These are phyloP conservation scores for Colletotrichum sp. DNA, from an alignment of 2,329 filamentous ascomycete genomes.

Conservation along the genomic window DNA sequence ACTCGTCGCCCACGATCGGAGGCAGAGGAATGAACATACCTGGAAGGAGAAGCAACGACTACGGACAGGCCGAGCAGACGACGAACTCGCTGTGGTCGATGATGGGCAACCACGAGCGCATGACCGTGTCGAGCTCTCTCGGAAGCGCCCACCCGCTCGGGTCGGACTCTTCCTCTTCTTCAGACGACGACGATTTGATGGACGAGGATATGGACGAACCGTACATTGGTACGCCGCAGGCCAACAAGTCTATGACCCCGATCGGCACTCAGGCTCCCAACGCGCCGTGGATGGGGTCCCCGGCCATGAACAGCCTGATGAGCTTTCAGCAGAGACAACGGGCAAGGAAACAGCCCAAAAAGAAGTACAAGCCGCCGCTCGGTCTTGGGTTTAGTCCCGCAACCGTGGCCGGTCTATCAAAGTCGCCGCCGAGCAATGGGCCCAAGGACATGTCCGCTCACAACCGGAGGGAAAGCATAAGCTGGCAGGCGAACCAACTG, in stretches of 20 bases:
- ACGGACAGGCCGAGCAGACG: slow-evolving; percentile 63
- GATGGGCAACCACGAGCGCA: slow-evolving; percentile 72
- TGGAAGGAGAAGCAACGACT: slow-evolving; percentile 53
- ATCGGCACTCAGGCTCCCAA: slow-evolving; percentile 52
- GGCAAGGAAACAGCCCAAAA: slow-evolving; percentile 70
- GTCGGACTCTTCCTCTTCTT: slow-evolving; percentile 79
- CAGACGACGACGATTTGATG: slow-evolving; percentile 72
- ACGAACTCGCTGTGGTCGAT: slow-evolving; percentile 76
- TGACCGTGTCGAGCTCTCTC: slow-evolving; percentile 76
- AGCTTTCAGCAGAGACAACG: slow-evolving; percentile 83
- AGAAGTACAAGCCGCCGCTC: slow-evolving; percentile 52
- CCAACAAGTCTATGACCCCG: slow-evolving; percentile 61
- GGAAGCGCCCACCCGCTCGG: slow-evolving; percentile 75
- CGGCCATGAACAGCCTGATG: slow-evolving; percentile 77
- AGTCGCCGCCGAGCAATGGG: slow-evolving; percentile 71
- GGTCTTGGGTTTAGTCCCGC: slow-evolving; percentile 56
- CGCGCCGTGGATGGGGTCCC: slow-evolving; percentile 71
- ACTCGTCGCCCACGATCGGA: slow-evolving; percentile 86
- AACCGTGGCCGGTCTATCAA: slow-evolving; percentile 56
- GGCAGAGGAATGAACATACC: slow-evolving; percentile 70
- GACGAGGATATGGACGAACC: slow-evolving; percentile 81
- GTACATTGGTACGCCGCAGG: slow-evolving; percentile 84
- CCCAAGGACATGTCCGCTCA: slow-evolving; percentile 42
- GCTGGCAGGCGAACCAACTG: slow-evolving; percentile 86
- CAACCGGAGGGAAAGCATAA: slow-evolving; percentile 84